A percentile compares a stretch with the other conserved stretches of the same genome.
Conservation (phyloP, 768 basidiomycete genomes). For the Pisolithus microcarpus region DNA sequence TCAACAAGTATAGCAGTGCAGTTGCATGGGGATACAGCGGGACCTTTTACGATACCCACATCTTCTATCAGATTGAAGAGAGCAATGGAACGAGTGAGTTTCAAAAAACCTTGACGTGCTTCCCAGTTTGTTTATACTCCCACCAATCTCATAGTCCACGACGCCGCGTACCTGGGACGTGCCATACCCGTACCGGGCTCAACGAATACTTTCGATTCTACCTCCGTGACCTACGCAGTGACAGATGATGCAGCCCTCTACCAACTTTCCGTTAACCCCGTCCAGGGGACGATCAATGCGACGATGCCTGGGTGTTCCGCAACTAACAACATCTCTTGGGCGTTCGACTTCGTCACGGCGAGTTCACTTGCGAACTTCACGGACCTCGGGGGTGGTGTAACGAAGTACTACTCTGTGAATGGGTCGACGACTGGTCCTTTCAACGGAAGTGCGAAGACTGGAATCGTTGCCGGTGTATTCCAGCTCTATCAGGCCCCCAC, state of each 20-base stretch:
- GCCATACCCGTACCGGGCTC: slow-evolving; percentile 1
- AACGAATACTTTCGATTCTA: not conserved
- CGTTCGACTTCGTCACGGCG: slow-evolving; percentile 5
- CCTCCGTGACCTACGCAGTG: slow-evolving; percentile 10
- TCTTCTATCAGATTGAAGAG: slow-evolving; percentile 10
- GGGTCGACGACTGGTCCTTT: slow-evolving; percentile 7
- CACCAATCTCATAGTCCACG: slow-evolving; percentile 3
- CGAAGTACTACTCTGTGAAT: slow-evolving; percentile 5
- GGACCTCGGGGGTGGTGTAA: slow-evolving; percentile 10
- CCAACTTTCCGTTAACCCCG: not conserved
- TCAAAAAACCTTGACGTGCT: too few relatives aligned
- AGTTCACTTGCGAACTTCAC: slow-evolving; percentile 2
- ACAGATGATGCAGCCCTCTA: slow-evolving; percentile 5
- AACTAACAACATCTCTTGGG: not conserved
- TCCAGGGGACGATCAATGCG: not conserved
- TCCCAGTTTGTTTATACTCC: too few relatives aligned
- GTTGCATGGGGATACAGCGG: slow-evolving; percentile 10
- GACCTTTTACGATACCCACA: slow-evolving; percentile 7
- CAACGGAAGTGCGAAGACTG: not conserved
- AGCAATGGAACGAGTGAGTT: slow-evolving; percentile 8
- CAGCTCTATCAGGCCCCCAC: slow-evolving; percentile 3
- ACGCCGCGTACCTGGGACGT: slow-evolving; percentile 11
- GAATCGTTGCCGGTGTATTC: slow-evolving; percentile 1
- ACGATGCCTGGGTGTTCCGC: slow-evolving; percentile 7
- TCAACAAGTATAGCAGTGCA: slow-evolving; percentile 4